These are phyloP conservation scores for Cephaloascus fragrans DNA, from an alignment of 805 yeast genomes.

Conservation along the genomic window DNA sequence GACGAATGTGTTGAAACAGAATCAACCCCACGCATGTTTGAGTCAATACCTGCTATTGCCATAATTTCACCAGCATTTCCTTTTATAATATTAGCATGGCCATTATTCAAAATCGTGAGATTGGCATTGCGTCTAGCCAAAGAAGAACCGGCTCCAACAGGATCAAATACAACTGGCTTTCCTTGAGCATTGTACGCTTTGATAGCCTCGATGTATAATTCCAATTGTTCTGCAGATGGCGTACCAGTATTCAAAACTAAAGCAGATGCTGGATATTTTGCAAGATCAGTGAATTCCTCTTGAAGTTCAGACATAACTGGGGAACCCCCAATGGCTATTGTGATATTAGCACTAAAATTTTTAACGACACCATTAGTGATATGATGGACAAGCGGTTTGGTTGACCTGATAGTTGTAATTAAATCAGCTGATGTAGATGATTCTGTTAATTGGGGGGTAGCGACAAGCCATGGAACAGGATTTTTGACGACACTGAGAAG, in stretches of 20 bases:
- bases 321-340: conserved; percentile 75
- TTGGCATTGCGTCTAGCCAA: conserved; percentile 40
- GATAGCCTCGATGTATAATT: conserved; percentile 40
- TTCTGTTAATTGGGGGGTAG: background rate
- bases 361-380: conserved; percentile 86
- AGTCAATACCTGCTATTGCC: conserved; percentile 33
- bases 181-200: conserved; percentile 44
- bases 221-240: conserved; percentile 33
- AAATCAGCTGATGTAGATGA: conserved; percentile 4
- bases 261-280: conserved; percentile 41
- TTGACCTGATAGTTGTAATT: conserved; percentile 13
- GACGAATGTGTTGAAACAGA: conserved; percentile 15
- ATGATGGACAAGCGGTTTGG: conserved; percentile 69
- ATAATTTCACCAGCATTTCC: conserved; percentile 83
- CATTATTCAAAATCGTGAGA: conserved; percentile 39
- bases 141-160: conserved; percentile 91
- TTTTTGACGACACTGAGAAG: conserved; percentile 19
- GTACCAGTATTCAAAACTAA: conserved; percentile 74
- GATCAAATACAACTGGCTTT: conserved; percentile 71
- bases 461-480: conserved; percentile 15
- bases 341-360: conserved; percentile 79
- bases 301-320: conserved; percentile 80
- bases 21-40: conserved; percentile 70
- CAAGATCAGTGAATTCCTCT: conserved; percentile 60
- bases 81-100: conserved; percentile 59